A percentile compares a stretch with the other conserved stretches of the same genome.
Conservation (phyloP, 495 filamentous ascomycete species). For the Podospora australis region DNA sequence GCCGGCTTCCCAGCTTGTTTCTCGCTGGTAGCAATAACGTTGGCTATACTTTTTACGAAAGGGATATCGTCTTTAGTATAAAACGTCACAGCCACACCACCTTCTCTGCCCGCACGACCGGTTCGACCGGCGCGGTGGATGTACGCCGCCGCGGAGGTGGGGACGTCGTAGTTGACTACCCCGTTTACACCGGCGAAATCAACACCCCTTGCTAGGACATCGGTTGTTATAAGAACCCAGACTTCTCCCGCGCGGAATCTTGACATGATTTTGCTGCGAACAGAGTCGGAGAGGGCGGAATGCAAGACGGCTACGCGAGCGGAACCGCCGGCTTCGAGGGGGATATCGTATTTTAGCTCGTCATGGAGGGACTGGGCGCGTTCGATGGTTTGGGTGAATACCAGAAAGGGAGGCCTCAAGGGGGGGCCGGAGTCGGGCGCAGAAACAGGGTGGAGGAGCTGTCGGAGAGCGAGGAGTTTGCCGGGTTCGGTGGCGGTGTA, state of each 20-base stretch:
- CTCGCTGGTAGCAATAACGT: constrained; percentile 81
- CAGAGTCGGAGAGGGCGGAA: constrained; percentile 69
- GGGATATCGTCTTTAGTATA: constrained; percentile 93
- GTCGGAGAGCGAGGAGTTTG: constrained; percentile 85
- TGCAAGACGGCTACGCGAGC: constrained; percentile 86
- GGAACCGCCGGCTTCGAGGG: constrained; percentile 75
- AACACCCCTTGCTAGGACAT: constrained; percentile 81
- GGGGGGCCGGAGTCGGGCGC: constrained; percentile 48
- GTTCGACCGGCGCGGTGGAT: constrained; percentile 92
- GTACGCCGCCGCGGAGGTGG: constrained; percentile 78
- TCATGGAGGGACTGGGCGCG: constrained; percentile 79
- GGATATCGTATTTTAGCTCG: constrained; percentile 93
- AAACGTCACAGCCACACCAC: constrained; percentile 86
- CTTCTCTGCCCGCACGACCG: constrained; percentile 77
- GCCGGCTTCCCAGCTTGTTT: constrained; percentile 49
- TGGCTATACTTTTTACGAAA: constrained; percentile 84
- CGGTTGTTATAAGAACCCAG: constrained; percentile 94
- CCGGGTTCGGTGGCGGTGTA: constrained; percentile 91
- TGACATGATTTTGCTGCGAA: constrained; percentile 73
- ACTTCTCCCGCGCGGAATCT: constrained; percentile 87
- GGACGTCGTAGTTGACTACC: constrained; percentile 95
- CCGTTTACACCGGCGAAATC: constrained; percentile 91
- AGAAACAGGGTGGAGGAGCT: constrained; percentile 77
- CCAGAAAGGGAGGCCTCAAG: constrained; percentile 79
- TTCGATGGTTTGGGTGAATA: constrained; percentile 92